Base-by-base conservation (phyloP, 768 basidiomycete genomes). In the Calvatia gigantea region DNA sequence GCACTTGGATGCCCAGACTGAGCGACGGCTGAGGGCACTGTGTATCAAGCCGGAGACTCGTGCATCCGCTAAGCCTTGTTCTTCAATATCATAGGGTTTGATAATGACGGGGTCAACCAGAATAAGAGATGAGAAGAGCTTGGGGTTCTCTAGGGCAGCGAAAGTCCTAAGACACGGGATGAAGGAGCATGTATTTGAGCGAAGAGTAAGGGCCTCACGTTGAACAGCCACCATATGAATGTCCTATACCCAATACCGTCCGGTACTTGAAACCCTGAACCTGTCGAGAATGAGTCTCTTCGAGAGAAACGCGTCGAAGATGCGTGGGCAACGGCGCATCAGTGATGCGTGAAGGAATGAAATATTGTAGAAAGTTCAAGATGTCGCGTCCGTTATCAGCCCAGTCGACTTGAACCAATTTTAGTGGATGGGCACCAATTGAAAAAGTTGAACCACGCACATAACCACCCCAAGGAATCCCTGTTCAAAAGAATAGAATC, bases 401-500 rank as follows among this genome's bases (percentile, higher is more conserved):
- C 91, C 92, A 94, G 64, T 90, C 86, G 64, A 80, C 91, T 92
- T 58, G 2, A 33, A 3, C 14, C 14, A 35, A 23, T 6, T 17
- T 44, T 37, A 48, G n/a, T 32, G 32, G 29, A 15, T 25, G 29
- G 28, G 32, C 17, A 41, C 56, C 6, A 11, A 25, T 17, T n/a
- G 14, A 12, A 15, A 28, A 37, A 38, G 7, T 48, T 17, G 32
- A 29, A 21, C 31, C 25, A 42, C 38, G 37, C 19, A 59, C 33
- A 57, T 4, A 51, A 56, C 12, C 28, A 7, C 11, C 43, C 41
- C 38, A 50, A 6, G 8, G 38, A 72, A 84, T 61, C 67, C 86
- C 89, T 86, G 32, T 97, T 98, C 32, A 95, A 51, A 11, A 90
- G 67, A 0, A 79, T 86, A n/a, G 91, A 77, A 57, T 95, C 94